A percentile compares a stretch with the other conserved stretches of the same genome.
These are phyloP conservation scores for Alternaria longipes DNA, from an alignment of 2,329 filamentous ascomycete species.

Conservation along the genomic window DNA sequence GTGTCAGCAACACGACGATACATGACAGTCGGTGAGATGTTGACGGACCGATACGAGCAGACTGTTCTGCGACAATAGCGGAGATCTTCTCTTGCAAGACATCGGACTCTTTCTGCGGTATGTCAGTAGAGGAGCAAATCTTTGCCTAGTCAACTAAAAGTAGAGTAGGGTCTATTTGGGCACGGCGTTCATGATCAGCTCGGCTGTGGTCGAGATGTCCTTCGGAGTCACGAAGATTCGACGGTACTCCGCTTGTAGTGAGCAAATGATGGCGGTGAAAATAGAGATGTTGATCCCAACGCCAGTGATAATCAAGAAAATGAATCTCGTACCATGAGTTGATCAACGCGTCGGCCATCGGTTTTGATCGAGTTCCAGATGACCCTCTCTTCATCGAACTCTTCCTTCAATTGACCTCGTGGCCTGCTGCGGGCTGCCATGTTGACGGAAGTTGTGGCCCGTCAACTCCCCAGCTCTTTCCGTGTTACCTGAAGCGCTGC, in stretches of 20 bases:
- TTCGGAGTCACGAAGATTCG: constrained; percentile 6
- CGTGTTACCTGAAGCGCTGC: constrained; percentile 16
- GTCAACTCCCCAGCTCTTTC: constrained; percentile 20
- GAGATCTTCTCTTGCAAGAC: constrained; percentile 43
- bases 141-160: neutral
- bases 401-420: constrained; percentile 57
- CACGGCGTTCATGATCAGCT: neutral
- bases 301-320: neutral
- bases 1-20: constrained; percentile 12
- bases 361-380: constrained; percentile 60
- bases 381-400: constrained; percentile 60
- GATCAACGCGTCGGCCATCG: constrained; percentile 57
- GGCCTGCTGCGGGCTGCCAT: constrained; percentile 60
- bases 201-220: neutral
- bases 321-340: constrained; percentile 55
- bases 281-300: neutral
- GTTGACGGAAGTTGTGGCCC: constrained; percentile 18
- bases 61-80: constrained; percentile 42
- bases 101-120: constrained; percentile 43
- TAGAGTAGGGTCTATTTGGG: neutral
- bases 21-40: neutral
- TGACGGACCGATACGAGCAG: constrained; percentile 38
- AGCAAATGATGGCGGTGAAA: constrained; percentile 1
- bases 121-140: constrained; percentile 10
- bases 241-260: constrained; percentile 8